Evolutionary conservation across 495 filamentous ascomycete genomes (phyloP).

Genomic region (Lichina pygmaea): DNA sequence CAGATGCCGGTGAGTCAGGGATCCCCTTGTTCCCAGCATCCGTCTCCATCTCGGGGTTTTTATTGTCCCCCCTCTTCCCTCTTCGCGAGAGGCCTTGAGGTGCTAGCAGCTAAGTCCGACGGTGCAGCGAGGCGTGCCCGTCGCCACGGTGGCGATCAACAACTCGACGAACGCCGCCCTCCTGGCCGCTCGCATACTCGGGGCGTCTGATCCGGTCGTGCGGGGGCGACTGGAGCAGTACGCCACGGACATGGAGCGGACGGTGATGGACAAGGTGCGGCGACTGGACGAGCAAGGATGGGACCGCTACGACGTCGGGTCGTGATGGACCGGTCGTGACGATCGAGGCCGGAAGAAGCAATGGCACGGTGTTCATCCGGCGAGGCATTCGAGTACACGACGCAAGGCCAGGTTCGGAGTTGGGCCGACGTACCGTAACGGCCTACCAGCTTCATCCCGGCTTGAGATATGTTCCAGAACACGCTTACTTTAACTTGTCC

Average conservation of each 20-base stretch:
- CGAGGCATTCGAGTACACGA: too few species aligned
- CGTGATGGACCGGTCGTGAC: neutral
- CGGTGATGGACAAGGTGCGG: slow-evolving; percentile 1
- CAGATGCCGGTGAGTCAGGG: slow-evolving; percentile 55
- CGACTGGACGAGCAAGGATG: neutral
- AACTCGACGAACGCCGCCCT: slow-evolving; percentile 84
- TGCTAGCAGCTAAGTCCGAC: neutral
- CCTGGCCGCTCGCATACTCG: slow-evolving; percentile 64
- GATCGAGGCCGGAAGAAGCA: neutral
- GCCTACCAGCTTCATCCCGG: too few species aligned
- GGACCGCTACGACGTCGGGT: neutral
- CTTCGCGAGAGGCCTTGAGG: neutral
- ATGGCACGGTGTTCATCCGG: too few species aligned
- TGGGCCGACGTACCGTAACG: too few species aligned
- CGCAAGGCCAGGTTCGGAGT: too few species aligned
- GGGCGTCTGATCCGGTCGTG: slow-evolving; percentile 26
- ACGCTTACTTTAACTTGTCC: too few species aligned
- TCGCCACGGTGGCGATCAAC: slow-evolving; percentile 77
- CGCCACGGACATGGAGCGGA: neutral
- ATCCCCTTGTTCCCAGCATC: neutral
- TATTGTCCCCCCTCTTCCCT: neutral
- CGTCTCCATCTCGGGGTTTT: neutral
- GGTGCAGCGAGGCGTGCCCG: slow-evolving; percentile 37
- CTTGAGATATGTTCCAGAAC: too few species aligned
- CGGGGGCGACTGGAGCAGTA: slow-evolving; percentile 1